Evolutionary conservation across 768 basidiomycete species (phyloP).

Genomic region (Trametes coccinea): DNA sequence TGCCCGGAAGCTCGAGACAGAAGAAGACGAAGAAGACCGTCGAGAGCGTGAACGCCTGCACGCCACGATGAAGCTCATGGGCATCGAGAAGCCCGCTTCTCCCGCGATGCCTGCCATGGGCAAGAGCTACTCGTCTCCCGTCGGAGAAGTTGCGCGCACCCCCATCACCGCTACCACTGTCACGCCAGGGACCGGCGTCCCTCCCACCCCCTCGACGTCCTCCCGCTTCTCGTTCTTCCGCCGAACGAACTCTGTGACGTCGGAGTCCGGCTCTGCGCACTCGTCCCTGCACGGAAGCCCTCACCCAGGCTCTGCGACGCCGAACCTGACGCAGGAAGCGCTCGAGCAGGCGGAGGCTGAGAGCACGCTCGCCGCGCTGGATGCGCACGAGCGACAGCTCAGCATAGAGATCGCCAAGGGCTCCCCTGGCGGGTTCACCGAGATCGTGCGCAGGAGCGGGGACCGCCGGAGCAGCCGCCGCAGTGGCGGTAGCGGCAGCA

Average conservation of each 20-base stretch:
- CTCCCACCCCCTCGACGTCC: constrained; percentile 35
- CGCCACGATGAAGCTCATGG: constrained; percentile 94
- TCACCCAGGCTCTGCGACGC: constrained; percentile 28
- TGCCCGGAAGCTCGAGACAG: constrained; percentile 80
- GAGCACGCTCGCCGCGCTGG: constrained; percentile 73
- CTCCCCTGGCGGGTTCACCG: constrained; percentile 73
- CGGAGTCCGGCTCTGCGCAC: constrained; percentile 50
- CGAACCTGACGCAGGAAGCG: constrained; percentile 68
- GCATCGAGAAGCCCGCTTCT: constrained; percentile 69
- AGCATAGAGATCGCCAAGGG: constrained; percentile 80
- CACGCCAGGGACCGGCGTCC: constrained; percentile 28
- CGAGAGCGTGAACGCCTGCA: constrained; percentile 84
- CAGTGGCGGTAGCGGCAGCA: constrained; percentile 70
- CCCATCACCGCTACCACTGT: constrained; percentile 27
- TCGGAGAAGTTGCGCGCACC: constrained; percentile 7
- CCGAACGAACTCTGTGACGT: constrained; percentile 44
- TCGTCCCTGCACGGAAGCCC: constrained; percentile 36
- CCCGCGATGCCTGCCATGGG: constrained; percentile 36
- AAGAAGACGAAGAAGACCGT: constrained; percentile 91
- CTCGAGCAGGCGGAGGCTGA: constrained; percentile 79
- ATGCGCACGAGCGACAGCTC: constrained; percentile 72
- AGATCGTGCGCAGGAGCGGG: constrained; percentile 54
- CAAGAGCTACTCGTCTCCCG: constrained; percentile 44
- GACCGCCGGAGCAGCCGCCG: constrained; percentile 59
- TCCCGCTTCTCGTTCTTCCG: constrained; percentile 75